These are phyloP conservation scores for Fraxinus angustifolia DNA, from an alignment of 305 asterid genomes.

Conservation along the genomic window DNA sequence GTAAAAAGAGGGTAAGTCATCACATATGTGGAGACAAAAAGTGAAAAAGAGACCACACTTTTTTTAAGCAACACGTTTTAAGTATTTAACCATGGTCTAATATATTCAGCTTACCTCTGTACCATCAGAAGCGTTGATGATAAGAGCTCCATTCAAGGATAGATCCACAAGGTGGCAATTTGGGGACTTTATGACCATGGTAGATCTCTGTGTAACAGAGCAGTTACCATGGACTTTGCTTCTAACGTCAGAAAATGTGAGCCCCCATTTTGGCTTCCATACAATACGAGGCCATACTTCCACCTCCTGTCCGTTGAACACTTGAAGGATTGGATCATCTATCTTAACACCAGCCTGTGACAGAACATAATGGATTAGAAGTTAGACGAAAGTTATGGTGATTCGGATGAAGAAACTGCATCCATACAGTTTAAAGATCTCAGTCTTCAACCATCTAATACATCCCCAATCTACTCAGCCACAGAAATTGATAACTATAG, in stretches of 20 bases:
- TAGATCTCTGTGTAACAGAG: slow-evolving; percentile 70
- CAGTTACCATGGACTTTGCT: slow-evolving; percentile 59
- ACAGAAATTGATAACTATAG: background rate
- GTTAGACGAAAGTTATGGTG: background rate
- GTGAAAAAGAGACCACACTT: background rate
- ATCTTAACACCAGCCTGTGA: slow-evolving; percentile 85
- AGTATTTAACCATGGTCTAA: background rate
- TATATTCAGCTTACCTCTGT: slow-evolving; percentile 57
- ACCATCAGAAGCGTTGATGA: slow-evolving; percentile 54
- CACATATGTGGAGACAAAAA: background rate
- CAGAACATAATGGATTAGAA: slow-evolving; percentile 13
- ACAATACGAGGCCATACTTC: slow-evolving; percentile 94
- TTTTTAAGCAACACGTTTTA: background rate
- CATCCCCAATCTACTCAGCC: background rate
- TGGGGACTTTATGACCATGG: slow-evolving; percentile 65
- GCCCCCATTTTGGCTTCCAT: slow-evolving; percentile 97
- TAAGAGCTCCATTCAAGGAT: slow-evolving; percentile 83
- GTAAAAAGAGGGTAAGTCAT: background rate
- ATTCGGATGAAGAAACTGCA: slow-evolving; percentile 10
- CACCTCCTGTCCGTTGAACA: slow-evolving; percentile 84
- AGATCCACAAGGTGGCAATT: slow-evolving; percentile 60
- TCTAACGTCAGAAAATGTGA: slow-evolving; percentile 77
- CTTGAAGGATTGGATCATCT: slow-evolving; percentile 58
- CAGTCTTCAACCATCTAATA: background rate
- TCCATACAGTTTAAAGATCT: background rate